Evolutionary conservation across 1,139 yeast genomes (phyloP), one percentile per base, ranked within the genome.

Genomic region (Diutina rugosa): DNA sequence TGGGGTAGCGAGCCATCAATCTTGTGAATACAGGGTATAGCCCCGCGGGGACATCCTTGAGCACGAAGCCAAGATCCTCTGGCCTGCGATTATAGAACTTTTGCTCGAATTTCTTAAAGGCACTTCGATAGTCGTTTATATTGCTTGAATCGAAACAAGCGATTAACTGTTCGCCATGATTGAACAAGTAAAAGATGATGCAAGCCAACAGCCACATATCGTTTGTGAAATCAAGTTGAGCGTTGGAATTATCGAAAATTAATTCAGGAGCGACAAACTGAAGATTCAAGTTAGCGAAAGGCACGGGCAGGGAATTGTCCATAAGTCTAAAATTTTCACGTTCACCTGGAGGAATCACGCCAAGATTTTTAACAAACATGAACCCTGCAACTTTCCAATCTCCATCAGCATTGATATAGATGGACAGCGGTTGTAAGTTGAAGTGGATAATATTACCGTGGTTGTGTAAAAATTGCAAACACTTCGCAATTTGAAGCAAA

Each of bases 381-480:
- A 87, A 78, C 0, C 98, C 97, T 8, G 87, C 80, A 2, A 93
- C 68, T 68, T 91, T 93, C 98, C 98, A 95, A 69, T 93, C 99
- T 1, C 96, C 95, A 62, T 87, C 90, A 49, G 82, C 84, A 61
- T 87, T 91, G 30, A 93, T 78, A 59, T 85, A 80, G 0, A 93
- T 76, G 0, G 96, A 82, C 14, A 80, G 73, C 0, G 99, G 99
- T 61, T 85, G 85, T 41, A 95, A 63, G 62, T 90, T 89, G 62
- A 87, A 70, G 70, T 91, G 97, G 16, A 89, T 86, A 41, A 83
- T 80, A 21, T 84, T 79, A 32, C 96, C 88, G 58, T 82, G 80
- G 59, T 81, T 80, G 67, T 93, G 97, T 54, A 93, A 76, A 64
- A 93, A 93, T 61, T 86, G 85, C 52, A 93, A 69, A 0, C 91